Percentiles rank a stretch among this genome's conserved stretches.
phyloP scores from a whole-genome alignment of 306 rosid species.

The Ziziphus jujuba region DNA sequence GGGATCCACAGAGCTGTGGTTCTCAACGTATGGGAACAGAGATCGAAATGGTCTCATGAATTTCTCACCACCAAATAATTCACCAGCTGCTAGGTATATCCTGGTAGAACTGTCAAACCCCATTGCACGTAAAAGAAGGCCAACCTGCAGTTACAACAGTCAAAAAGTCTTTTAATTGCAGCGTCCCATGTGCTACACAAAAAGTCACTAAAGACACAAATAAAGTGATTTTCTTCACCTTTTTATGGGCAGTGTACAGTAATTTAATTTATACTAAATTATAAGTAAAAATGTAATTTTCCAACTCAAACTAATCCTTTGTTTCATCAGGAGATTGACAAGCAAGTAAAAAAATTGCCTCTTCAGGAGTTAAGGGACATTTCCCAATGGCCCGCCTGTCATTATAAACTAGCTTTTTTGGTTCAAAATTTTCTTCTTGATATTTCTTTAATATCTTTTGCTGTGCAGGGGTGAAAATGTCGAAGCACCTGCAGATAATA shows the following conservation, averaged over 20 bases:
- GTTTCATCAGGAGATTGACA: neutral
- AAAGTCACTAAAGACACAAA: neutral
- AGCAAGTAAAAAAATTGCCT: constrained; percentile 54
- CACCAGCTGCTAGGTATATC: constrained; percentile 76
- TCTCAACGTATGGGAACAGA: constrained; percentile 77
- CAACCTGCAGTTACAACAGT: constrained; percentile 55
- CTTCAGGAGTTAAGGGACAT: constrained; percentile 97
- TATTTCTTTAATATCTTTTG: constrained; percentile 75
- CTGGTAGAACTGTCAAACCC: constrained; percentile 55
- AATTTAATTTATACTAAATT: neutral
- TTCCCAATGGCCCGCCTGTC: constrained; percentile 98
- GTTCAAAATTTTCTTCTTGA: constrained; percentile 81
- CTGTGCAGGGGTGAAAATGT: constrained; percentile 69
- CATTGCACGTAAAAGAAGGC: constrained; percentile 71
- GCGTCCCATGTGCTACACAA: no score
- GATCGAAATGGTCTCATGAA: constrained; percentile 84
- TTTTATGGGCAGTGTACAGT: neutral
- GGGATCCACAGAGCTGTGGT: constrained; percentile 75
- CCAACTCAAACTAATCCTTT: neutral
- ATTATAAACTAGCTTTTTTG: constrained; percentile 67
- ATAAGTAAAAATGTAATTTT: neutral
- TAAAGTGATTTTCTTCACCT: neutral
- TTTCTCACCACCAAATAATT: constrained; percentile 87
- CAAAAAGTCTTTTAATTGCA: neutral
- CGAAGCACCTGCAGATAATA: constrained; percentile 66